Percentiles rank a stretch among this genome's conserved stretches.
phyloP scores from a whole-genome alignment of 2,329 filamentous ascomycete species.

The Hypoxylon sp. region DNA sequence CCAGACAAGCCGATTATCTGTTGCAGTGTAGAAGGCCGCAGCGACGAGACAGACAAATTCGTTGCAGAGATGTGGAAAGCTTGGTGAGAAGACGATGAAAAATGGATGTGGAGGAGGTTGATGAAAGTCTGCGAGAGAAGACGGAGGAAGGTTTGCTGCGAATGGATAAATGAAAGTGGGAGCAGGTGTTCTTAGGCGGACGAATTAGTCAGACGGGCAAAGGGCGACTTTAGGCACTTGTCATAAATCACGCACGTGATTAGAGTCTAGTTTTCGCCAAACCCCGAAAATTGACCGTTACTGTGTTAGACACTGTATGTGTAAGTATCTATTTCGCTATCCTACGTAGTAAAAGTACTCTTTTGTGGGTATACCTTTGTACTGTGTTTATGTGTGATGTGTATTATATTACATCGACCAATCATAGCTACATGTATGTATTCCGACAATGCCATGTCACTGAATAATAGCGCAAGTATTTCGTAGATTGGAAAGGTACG shows the following conservation, averaged over 20 bases:
- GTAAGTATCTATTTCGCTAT: not conserved
- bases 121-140: slow-evolving; percentile 17
- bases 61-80: slow-evolving; percentile 4
- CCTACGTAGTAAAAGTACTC: not conserved
- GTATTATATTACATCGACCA: too few relatives aligned
- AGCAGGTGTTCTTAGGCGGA: slow-evolving; percentile 18
- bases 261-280: not conserved
- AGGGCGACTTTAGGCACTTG: slow-evolving; percentile 1
- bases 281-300: slow-evolving; percentile 12
- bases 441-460: too few relatives aligned
- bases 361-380: too few relatives aligned
- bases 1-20: not conserved
- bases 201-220: slow-evolving; percentile 34
- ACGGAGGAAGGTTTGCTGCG: slow-evolving; percentile 22
- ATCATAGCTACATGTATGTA: too few relatives aligned
- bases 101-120: slow-evolving; percentile 9
- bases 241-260: slow-evolving; percentile 12
- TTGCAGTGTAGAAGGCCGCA: slow-evolving; percentile 2
- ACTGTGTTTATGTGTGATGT: too few relatives aligned
- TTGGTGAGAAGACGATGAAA: slow-evolving; percentile 24
- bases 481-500: not conserved
- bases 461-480: too few relatives aligned
- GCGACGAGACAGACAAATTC: slow-evolving; percentile 1
- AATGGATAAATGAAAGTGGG: slow-evolving; percentile 29
- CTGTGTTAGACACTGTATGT: not conserved